Percentiles rank a stretch among this genome's conserved stretches.
Evolutionary conservation across 2,329 filamentous ascomycete species (phyloP).

Genomic region (Pyrenophora teres): DNA sequence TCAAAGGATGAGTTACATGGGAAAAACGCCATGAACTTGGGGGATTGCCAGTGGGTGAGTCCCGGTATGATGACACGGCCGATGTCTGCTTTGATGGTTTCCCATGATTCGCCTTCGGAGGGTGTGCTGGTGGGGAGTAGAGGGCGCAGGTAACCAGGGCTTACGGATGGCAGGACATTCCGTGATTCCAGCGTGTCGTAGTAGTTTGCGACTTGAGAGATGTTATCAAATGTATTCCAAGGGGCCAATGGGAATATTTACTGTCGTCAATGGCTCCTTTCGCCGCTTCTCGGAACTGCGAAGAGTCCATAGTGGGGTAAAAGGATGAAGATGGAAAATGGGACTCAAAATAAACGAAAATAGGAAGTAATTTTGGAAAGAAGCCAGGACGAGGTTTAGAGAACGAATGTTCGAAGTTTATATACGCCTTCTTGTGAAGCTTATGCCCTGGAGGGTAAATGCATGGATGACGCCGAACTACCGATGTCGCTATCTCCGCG

Average conservation of each 20-base stretch:
- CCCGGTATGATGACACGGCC: constrained; percentile 87
- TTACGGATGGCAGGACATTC: constrained; percentile 75
- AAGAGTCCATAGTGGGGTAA: constrained; percentile 64
- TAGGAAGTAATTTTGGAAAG: not conserved
- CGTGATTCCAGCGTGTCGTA: constrained; percentile 74
- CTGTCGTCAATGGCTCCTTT: constrained; percentile 82
- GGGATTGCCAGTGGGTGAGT: constrained; percentile 91
- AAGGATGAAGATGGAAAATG: not conserved
- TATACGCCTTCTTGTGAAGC: too few relatives aligned
- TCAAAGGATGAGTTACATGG: constrained; percentile 82
- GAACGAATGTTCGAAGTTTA: too few relatives aligned
- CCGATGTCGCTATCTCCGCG: constrained; percentile 22
- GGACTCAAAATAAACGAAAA: not conserved
- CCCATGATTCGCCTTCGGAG: constrained; percentile 72
- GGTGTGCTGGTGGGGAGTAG: constrained; percentile 73
- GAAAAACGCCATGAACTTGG: constrained; percentile 94
- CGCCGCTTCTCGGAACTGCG: constrained; percentile 77
- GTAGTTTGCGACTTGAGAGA: constrained; percentile 74
- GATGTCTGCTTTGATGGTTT: constrained; percentile 79
- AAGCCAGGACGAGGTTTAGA: too few relatives aligned
- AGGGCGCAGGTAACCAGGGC: constrained; percentile 83
- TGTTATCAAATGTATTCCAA: not conserved
- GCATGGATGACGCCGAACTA: not conserved
- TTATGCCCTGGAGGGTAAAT: not conserved
- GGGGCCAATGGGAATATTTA: constrained; percentile 52